Percentiles rank a stretch among this genome's conserved stretches.
Evolutionary conservation across 1,284 basidiomycete species (phyloP).

Genomic region (Sanghuangporus weigelae): DNA sequence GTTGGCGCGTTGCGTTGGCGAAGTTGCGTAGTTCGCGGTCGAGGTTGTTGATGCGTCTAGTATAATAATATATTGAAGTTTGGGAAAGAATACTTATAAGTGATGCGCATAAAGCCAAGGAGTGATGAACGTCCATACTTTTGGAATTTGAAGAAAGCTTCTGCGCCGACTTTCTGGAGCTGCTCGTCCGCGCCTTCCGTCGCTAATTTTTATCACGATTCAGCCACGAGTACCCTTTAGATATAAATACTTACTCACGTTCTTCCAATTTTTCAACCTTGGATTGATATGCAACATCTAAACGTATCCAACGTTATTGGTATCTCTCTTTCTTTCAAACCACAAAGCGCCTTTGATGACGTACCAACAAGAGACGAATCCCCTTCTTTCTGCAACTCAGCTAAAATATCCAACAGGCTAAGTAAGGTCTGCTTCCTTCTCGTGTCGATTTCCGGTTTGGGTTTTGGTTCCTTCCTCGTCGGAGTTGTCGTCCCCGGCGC

Average conservation of each 20-base stretch:
- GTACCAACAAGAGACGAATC: not conserved
- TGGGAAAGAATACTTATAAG: not conserved
- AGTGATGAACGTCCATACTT: conserved; percentile 32
- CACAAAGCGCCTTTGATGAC: not conserved
- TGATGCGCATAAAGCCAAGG: too few species aligned
- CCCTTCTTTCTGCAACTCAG: conserved; percentile 48
- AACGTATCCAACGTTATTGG: not conserved
- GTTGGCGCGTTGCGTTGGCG: conserved; percentile 65
- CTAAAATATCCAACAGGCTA: conserved; percentile 55
- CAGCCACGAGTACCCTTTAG: not conserved
- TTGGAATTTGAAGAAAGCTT: conserved; percentile 56
- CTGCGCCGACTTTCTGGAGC: conserved; percentile 56
- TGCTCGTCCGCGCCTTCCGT: conserved; percentile 63
- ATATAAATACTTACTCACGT: conserved; percentile 4
- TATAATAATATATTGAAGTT: not conserved
- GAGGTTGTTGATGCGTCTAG: conserved; percentile 52
- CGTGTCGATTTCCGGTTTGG: conserved; percentile 10
- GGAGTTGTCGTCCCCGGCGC: conserved; percentile 3
- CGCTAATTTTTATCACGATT: conserved; percentile 4
- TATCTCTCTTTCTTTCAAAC: not conserved
- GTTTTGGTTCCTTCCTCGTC: conserved; percentile 12
- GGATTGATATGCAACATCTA: conserved; percentile 9
- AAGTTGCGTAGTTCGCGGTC: conserved; percentile 71
- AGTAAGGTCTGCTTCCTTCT: conserved; percentile 58
- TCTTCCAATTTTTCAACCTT: conserved; percentile 17